Percentiles rank a stretch among this genome's conserved stretches.
Evolutionary conservation across 768 basidiomycete genomes (phyloP).

Genomic region (Kockovaella imperatae): DNA sequence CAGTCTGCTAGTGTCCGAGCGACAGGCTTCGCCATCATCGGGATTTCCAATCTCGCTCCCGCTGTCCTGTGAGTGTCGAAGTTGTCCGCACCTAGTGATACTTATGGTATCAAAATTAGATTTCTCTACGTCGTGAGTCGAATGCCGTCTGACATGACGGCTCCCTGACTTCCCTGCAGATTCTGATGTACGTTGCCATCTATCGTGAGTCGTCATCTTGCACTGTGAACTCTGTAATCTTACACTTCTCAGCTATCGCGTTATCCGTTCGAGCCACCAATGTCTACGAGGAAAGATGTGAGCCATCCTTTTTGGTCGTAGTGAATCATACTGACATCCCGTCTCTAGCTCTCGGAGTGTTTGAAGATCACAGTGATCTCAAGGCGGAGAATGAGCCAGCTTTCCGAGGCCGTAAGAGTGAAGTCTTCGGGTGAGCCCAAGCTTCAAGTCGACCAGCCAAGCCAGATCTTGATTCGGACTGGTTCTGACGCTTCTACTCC

Average conservation of each 20-base stretch:
- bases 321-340: not conserved
- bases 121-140: slow-evolving; percentile 25
- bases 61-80: slow-evolving; percentile 25
- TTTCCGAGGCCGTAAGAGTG: slow-evolving; percentile 19
- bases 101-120: slow-evolving; percentile 1
- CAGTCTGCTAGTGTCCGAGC: slow-evolving; percentile 36
- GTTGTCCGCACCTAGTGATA: not conserved
- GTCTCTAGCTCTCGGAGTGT: slow-evolving; percentile 32
- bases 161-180: slow-evolving; percentile 10
- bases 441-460: not conserved
- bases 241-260: slow-evolving; percentile 16
- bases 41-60: slow-evolving; percentile 25
- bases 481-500: not conserved
- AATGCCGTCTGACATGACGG: not conserved
- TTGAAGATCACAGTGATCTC: slow-evolving; percentile 14
- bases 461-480: too few species aligned
- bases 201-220: slow-evolving; percentile 22
- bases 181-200: slow-evolving; percentile 39
- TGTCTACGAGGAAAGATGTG: slow-evolving; percentile 40
- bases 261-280: slow-evolving; percentile 39
- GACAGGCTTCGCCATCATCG: slow-evolving; percentile 34
- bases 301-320: not conserved
- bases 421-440: slow-evolving; percentile 26
- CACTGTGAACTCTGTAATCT: not conserved
- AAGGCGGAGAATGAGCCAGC: slow-evolving; percentile 15